Percentiles rank a stretch among this genome's conserved stretches.
Evolutionary conservation across 495 filamentous ascomycete genomes (phyloP).

Genomic region (Pyrenula aspistea): DNA sequence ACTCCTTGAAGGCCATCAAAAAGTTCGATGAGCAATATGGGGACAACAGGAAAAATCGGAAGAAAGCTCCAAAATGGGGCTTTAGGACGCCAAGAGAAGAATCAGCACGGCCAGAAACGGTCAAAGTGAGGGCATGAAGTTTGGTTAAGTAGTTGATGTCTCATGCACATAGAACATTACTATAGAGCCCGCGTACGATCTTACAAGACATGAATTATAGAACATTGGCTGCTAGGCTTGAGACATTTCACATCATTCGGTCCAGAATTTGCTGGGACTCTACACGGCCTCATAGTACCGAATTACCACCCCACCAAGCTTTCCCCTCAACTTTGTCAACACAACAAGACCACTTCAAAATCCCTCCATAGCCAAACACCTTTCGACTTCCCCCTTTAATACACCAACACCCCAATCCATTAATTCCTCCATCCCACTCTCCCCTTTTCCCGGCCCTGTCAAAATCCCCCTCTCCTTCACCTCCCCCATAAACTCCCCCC

Average conservation of each 20-base stretch:
- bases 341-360: background rate
- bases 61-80: slow-evolving; percentile 39
- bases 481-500: slow-evolving; percentile 4
- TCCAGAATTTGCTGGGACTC: no score
- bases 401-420: background rate
- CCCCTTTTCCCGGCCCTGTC: slow-evolving; percentile 5
- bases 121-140: slow-evolving; percentile 27
- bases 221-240: no score
- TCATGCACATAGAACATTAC: no score
- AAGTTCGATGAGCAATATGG: slow-evolving; percentile 97
- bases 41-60: slow-evolving; percentile 63
- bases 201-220: no score
- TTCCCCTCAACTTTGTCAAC: background rate
- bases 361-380: slow-evolving; percentile 4
- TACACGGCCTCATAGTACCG: no score
- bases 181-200: no score
- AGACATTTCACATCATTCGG: no score
- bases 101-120: slow-evolving; percentile 17
- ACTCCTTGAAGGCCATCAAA: slow-evolving; percentile 66
- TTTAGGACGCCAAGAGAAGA: slow-evolving; percentile 20
- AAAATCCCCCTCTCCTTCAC: background rate
- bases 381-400: slow-evolving; percentile 6
- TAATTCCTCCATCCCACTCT: background rate
- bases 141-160: no score
- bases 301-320: background rate